Percentiles rank a stretch among this genome's conserved stretches.
These are phyloP conservation scores for Anisogramma anomala DNA, from an alignment of 2,329 filamentous ascomycete genomes.

Conservation along the genomic window DNA sequence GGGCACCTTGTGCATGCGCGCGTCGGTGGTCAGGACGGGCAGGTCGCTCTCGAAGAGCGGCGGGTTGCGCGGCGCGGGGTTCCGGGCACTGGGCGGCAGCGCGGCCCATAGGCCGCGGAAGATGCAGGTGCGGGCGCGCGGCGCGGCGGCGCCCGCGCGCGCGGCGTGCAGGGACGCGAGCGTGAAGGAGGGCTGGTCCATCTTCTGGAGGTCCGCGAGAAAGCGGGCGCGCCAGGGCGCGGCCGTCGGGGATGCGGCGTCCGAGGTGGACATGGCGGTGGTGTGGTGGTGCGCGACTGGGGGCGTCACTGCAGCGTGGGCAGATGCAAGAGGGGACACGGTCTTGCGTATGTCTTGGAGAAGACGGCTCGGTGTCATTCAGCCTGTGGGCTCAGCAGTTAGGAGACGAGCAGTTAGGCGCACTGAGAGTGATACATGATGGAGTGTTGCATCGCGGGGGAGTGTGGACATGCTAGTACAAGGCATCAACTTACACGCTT, in stretches of 20 bases:
- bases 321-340: neutral
- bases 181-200: slow-evolving; percentile 37
- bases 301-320: neutral
- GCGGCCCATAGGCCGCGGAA: slow-evolving; percentile 75
- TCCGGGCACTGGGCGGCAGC: slow-evolving; percentile 58
- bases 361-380: slow-evolving; percentile 3
- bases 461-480: no score
- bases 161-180: slow-evolving; percentile 42
- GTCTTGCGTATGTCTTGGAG: slow-evolving; percentile 5
- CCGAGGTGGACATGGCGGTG: slow-evolving; percentile 18
- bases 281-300: slow-evolving; percentile 5
- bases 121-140: slow-evolving; percentile 67
- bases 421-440: no score
- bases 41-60: slow-evolving; percentile 60
- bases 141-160: slow-evolving; percentile 31
- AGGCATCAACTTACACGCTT: no score
- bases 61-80: slow-evolving; percentile 62
- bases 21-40: slow-evolving; percentile 76
- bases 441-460: no score
- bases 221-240: slow-evolving; percentile 45
- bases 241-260: slow-evolving; percentile 15
- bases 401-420: no score
- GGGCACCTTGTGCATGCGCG: slow-evolving; percentile 69
- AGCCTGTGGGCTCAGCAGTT: neutral
- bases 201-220: slow-evolving; percentile 36